phyloP scores from a whole-genome alignment of 2,329 filamentous ascomycete genomes.

The Sclerotinia sclerotiorum region DNA sequence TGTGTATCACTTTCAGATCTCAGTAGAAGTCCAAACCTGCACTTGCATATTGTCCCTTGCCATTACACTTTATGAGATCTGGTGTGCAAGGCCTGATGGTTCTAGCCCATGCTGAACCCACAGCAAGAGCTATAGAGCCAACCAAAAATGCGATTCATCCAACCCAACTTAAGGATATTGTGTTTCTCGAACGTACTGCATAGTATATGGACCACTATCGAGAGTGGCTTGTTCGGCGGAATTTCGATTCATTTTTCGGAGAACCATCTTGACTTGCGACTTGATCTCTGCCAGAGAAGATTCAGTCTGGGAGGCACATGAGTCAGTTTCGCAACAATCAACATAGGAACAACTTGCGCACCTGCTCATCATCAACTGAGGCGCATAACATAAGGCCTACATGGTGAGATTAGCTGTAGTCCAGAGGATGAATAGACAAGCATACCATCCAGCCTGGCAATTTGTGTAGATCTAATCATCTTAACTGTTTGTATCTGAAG shows the following conservation, averaged over 20 bases:
- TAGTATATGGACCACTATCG: constrained; percentile 76
- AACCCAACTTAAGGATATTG: background rate
- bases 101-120: background rate
- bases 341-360: constrained; percentile 41
- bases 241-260: constrained; percentile 83
- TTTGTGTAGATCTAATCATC: constrained; percentile 86
- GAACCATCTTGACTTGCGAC: constrained; percentile 83
- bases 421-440: background rate
- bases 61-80: background rate
- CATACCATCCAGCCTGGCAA: constrained; percentile 85
- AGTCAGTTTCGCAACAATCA: constrained; percentile 20
- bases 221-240: constrained; percentile 90
- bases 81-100: background rate
- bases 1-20: background rate
- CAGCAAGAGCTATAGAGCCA: background rate
- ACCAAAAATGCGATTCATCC: background rate
- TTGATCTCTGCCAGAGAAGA: constrained; percentile 83
- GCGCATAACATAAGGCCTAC: constrained; percentile 91
- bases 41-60: background rate
- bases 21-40: background rate
- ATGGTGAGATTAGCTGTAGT: constrained; percentile 21
- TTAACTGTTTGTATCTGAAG: constrained; percentile 24
- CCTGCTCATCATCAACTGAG: constrained; percentile 87
- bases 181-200: constrained; percentile 67
- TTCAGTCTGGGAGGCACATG: constrained; percentile 54